Percentiles rank a stretch among this genome's conserved stretches.
Conservation (phyloP, 805 yeast species). For the Blastobotrys terrestris region DNA sequence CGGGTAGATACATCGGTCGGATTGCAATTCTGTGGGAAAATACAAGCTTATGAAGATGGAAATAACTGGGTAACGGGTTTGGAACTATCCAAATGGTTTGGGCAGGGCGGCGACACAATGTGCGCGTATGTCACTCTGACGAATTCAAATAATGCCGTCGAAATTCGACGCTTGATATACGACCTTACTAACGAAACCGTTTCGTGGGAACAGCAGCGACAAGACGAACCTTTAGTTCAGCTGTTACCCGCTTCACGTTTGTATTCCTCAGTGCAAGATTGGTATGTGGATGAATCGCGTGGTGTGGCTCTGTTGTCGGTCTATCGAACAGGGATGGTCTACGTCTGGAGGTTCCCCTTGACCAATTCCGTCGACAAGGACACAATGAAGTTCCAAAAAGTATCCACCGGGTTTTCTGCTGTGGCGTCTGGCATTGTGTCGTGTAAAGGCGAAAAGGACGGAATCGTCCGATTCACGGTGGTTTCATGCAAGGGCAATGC, state of each 20-base stretch:
- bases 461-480: slow-evolving; percentile 3
- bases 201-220: not conserved
- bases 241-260: slow-evolving; percentile 9
- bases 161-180: not conserved
- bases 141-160: not conserved
- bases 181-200: not conserved
- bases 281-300: slow-evolving; percentile 3
- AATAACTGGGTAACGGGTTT: slow-evolving; percentile 7
- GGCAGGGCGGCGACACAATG: not conserved
- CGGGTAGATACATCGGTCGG: not conserved
- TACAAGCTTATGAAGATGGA: slow-evolving; percentile 5
- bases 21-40: slow-evolving; percentile 3
- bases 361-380: not conserved
- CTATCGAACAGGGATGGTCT: slow-evolving; percentile 5
- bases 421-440: slow-evolving; percentile 8
- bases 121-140: not conserved
- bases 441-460: not conserved
- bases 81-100: slow-evolving; percentile 12
- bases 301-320: slow-evolving; percentile 8
- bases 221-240: not conserved
- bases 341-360: slow-evolving; percentile 4
- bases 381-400: not conserved
- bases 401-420: slow-evolving; percentile 2
- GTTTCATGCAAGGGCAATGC: slow-evolving; percentile 6
- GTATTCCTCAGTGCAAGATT: slow-evolving; percentile 5